phyloP scores from a whole-genome alignment of 768 basidiomycete genomes.

The Leucosporidium yakuticum region DNA sequence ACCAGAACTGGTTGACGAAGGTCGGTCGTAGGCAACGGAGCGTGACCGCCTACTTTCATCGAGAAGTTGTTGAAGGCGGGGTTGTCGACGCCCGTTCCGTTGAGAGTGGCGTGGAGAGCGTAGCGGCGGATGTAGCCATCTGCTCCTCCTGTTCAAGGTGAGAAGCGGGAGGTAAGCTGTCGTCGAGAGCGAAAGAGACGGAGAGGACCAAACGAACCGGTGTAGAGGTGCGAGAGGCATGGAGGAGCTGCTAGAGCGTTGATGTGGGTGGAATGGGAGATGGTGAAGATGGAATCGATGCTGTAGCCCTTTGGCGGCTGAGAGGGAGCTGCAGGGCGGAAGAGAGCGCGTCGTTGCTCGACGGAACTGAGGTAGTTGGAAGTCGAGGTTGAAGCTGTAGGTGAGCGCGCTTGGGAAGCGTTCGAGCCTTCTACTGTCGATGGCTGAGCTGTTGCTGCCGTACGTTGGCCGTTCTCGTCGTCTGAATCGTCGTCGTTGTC shows the following conservation, averaged over 20 bases:
- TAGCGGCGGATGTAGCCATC: conserved; percentile 38
- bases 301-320: not conserved
- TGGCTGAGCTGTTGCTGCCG: not conserved
- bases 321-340: not conserved
- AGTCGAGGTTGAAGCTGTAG: not conserved
- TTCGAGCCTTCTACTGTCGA: not conserved
- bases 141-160: conserved; percentile 9
- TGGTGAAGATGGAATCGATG: conserved; percentile 18
- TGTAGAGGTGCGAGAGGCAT: conserved; percentile 34
- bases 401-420: not conserved
- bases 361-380: not conserved
- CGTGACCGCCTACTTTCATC: conserved; percentile 5
- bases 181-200: not conserved
- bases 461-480: not conserved
- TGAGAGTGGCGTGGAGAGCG: conserved; percentile 29
- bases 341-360: conserved; percentile 4
- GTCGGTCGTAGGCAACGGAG: conserved; percentile 1
- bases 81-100: conserved; percentile 13
- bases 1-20: conserved; percentile 19
- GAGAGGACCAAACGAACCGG: conserved; percentile 1
- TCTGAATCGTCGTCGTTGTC: not conserved
- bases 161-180: no score
- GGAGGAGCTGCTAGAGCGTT: conserved; percentile 31
- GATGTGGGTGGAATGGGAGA: conserved; percentile 24
- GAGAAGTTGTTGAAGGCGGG: conserved; percentile 21